These are phyloP conservation scores for Lasiodiplodia hormozganensis DNA, from an alignment of 2,329 filamentous ascomycete species.

Conservation along the genomic window DNA sequence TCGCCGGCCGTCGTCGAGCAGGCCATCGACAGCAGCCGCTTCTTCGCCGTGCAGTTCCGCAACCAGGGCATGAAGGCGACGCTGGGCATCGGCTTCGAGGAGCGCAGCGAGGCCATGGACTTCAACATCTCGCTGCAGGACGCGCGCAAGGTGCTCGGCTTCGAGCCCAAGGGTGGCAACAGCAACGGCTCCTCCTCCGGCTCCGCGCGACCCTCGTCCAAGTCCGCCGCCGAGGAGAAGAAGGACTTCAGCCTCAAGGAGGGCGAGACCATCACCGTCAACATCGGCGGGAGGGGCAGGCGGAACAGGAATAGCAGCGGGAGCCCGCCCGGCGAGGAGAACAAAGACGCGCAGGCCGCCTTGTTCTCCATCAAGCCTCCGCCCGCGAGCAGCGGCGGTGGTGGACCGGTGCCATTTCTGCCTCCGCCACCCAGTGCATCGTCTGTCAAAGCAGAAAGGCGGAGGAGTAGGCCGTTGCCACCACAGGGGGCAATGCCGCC, in stretches of 20 bases:
- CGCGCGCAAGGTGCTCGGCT: slow-evolving; percentile 71
- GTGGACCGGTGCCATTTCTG: slow-evolving; percentile 53
- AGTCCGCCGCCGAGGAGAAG: slow-evolving; percentile 55
- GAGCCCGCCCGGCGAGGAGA: slow-evolving; percentile 41
- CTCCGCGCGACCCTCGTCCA: not conserved
- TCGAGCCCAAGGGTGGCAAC: slow-evolving; percentile 50
- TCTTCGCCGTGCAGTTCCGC: slow-evolving; percentile 83
- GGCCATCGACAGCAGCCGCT: slow-evolving; percentile 78
- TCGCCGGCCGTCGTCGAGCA: slow-evolving; percentile 72
- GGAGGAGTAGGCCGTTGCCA: slow-evolving; percentile 56
- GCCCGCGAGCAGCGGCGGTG: slow-evolving; percentile 47
- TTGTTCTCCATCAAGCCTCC: slow-evolving; percentile 80
- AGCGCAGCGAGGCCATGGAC: slow-evolving; percentile 84
- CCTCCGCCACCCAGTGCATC: slow-evolving; percentile 72
- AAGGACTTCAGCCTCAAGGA: slow-evolving; percentile 87
- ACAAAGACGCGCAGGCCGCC: slow-evolving; percentile 52
- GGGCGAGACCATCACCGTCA: slow-evolving; percentile 86
- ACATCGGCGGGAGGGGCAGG: slow-evolving; percentile 67
- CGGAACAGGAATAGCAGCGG: slow-evolving; percentile 37
- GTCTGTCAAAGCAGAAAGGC: slow-evolving; percentile 67
- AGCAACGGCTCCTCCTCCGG: slow-evolving; percentile 15
- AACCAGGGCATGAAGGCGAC: slow-evolving; percentile 79
- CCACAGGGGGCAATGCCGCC: slow-evolving; percentile 6
- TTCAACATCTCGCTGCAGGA: slow-evolving; percentile 83
- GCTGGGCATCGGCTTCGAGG: slow-evolving; percentile 86